Evolutionary conservation across 129 eudicot genomes (phyloP), one percentile per base, ranked within the genome.

Genomic region (Glebionis coronaria): DNA sequence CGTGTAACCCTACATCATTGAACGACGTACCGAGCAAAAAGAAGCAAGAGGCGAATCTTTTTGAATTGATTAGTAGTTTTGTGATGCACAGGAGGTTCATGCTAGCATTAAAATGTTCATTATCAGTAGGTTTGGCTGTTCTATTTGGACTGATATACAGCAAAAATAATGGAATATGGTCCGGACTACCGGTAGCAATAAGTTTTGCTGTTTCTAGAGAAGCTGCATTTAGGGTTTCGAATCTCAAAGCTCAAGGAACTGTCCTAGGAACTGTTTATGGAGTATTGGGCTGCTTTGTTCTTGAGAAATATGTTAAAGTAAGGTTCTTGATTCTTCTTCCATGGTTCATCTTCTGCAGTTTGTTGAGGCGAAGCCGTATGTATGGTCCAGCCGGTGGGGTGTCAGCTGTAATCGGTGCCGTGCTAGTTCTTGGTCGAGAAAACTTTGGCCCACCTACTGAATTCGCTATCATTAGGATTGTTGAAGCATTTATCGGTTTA

Each of bases 311-410:
- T 73, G 84, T 76, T 9, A 72, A 82, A 63, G 14, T 82, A 42
- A 81, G 95, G 73, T 84, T 94, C 84, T 31, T 87, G 27, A 75
- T 88, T 65, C 95, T 94, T 31, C 84, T 94, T 18, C 99, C 99
- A 31, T 94, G 97, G 95, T 83, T 94, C 74, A 59, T 94, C 11
- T 78, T 94, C 70, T 73, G 86, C 49, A 74, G 82, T 63, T 75
- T 86, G 35, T n/a, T 94, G 8, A 59, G 83, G 40, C 72, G 78
- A 38, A 89, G 99, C 76, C 80, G 71, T 15, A 86, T 94, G 99
- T 94, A 89, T 47, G 88, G 93, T 61, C 90, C 88, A 15, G 95
- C 95, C 0, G 99, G 99, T 1, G 97, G 90, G 18, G 76, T 87
- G 3, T 94, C 99, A 3, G 95, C 99, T 0, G 84, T 84, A n/a